A percentile compares a stretch with the other conserved stretches of the same genome.
Evolutionary conservation across 345 rosid genomes (phyloP).

Genomic region (Dovyalis caffra): DNA sequence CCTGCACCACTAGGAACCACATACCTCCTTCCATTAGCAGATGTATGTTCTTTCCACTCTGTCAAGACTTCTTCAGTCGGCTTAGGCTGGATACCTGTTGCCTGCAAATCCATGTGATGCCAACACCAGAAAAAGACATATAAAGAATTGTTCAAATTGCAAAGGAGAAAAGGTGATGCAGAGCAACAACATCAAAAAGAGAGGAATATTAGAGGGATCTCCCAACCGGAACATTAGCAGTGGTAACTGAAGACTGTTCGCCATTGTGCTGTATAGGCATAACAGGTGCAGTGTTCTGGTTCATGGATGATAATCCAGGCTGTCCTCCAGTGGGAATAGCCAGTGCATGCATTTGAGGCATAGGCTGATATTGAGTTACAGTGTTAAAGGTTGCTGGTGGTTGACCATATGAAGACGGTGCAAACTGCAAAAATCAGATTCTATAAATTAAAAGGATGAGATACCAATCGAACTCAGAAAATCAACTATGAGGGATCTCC

Average conservation of each 20-base stretch:
- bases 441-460: slow-evolving; percentile 13
- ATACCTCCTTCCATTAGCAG: slow-evolving; percentile 86
- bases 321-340: slow-evolving; percentile 53
- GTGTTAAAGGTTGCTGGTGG: slow-evolving; percentile 39
- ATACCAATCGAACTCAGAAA: slow-evolving; percentile 18
- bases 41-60: slow-evolving; percentile 86
- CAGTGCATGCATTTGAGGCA: slow-evolving; percentile 49
- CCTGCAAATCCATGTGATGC: slow-evolving; percentile 36
- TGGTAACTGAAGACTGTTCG: slow-evolving; percentile 48
- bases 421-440: slow-evolving; percentile 50
- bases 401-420: slow-evolving; percentile 50
- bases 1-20: slow-evolving; percentile 4
- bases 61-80: slow-evolving; percentile 41
- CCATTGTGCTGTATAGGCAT: slow-evolving; percentile 37
- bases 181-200: slow-evolving; percentile 4
- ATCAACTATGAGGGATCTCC: slow-evolving; percentile 2
- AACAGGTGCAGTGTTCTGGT: slow-evolving; percentile 40
- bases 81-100: slow-evolving; percentile 35
- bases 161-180: slow-evolving; percentile 1
- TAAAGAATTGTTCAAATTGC: neutral
- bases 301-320: slow-evolving; percentile 34
- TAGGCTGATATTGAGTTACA: slow-evolving; percentile 50
- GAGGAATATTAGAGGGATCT: slow-evolving; percentile 6
- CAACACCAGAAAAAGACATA: neutral
- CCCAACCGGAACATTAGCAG: slow-evolving; percentile 40